phyloP scores from a whole-genome alignment of 2,329 filamentous ascomycete species.

The Diaporthe sp. region DNA sequence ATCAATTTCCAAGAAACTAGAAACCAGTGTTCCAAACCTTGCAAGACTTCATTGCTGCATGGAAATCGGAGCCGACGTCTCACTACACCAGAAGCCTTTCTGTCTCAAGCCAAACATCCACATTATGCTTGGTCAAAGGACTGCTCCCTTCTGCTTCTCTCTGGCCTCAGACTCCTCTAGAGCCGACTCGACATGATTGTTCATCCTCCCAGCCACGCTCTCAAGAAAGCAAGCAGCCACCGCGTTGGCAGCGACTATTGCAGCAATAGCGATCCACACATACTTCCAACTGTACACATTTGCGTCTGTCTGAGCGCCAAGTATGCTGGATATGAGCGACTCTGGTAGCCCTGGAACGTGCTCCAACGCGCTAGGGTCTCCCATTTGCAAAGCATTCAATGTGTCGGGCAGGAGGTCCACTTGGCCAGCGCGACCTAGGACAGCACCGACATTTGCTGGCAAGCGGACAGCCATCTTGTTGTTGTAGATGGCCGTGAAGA shows the following conservation, averaged over 20 bases:
- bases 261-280: constrained; percentile 36
- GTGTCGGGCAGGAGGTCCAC: constrained; percentile 15
- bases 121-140: background rate
- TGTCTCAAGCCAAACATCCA: background rate
- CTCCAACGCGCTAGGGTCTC: constrained; percentile 17
- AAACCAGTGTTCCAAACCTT: background rate
- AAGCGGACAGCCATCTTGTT: constrained; percentile 32
- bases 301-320: constrained; percentile 17
- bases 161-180: constrained; percentile 35
- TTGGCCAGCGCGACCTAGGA: background rate
- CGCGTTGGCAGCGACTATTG: constrained; percentile 26
- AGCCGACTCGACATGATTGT: constrained; percentile 36
- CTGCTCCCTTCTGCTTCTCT: constrained; percentile 24
- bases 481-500: constrained; percentile 38
- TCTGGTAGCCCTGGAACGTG: constrained; percentile 22
- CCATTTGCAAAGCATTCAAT: constrained; percentile 8
- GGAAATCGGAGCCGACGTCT: background rate
- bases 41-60: background rate
- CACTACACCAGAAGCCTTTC: background rate
- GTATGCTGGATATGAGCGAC: constrained; percentile 6
- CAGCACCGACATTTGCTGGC: background rate
- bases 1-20: background rate
- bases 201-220: constrained; percentile 33
- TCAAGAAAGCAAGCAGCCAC: constrained; percentile 34
- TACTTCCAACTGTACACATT: constrained; percentile 36